These are phyloP conservation scores for Penstemon davidsonii DNA, from an alignment of 257 asterid species.

Conservation along the genomic window DNA sequence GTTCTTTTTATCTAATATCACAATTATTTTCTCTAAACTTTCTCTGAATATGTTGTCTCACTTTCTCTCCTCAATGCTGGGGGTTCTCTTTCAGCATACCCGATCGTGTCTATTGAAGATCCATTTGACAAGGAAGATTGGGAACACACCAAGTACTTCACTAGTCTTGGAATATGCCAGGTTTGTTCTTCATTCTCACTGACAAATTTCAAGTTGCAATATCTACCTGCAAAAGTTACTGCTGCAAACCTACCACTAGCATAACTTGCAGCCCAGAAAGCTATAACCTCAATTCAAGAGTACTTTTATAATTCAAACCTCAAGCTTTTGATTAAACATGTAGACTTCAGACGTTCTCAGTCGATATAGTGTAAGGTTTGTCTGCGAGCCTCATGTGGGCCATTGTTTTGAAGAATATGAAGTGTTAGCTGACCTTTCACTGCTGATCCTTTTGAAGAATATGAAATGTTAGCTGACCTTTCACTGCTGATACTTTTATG, in stretches of 20 bases:
- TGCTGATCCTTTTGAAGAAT: not conserved
- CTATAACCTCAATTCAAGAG: constrained; percentile 1
- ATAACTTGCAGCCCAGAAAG: constrained; percentile 1
- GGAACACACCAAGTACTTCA: constrained; percentile 79
- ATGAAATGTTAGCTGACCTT: not conserved
- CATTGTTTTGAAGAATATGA: constrained; percentile 3
- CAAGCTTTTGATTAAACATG: constrained; percentile 4
- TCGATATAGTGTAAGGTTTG: constrained; percentile 12
- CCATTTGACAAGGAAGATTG: constrained; percentile 99
- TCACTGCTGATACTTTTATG: not conserved
- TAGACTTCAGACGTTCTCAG: constrained; percentile 2
- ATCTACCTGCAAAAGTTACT: constrained; percentile 23
- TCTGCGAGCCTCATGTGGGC: not conserved
- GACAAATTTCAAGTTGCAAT: constrained; percentile 21
- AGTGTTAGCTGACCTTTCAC: not conserved
- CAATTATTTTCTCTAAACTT: constrained; percentile 17
- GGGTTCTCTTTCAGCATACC: constrained; percentile 60
- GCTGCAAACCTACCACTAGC: not conserved
- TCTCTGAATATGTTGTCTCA: constrained; percentile 20
- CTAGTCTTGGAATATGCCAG: constrained; percentile 86
- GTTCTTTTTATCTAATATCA: constrained; percentile 19
- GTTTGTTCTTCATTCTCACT: constrained; percentile 43
- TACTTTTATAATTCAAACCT: constrained; percentile 8
- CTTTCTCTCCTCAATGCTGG: constrained; percentile 20
- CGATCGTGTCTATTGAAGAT: constrained; percentile 91